Conservation (phyloP, 768 basidiomycete species). For the Crassisporium funariophilum region DNA sequence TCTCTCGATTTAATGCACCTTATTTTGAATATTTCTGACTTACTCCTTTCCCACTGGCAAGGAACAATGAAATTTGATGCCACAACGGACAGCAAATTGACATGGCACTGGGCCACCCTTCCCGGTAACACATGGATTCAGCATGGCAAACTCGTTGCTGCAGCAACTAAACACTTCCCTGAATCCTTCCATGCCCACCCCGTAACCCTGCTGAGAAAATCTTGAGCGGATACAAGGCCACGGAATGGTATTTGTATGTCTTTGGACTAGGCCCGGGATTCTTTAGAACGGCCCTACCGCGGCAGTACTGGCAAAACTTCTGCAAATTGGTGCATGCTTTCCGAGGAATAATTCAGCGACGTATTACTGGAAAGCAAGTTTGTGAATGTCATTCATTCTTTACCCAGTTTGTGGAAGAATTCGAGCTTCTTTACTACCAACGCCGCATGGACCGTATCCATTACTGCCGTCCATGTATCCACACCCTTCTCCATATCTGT, state of each 20-base stretch:
- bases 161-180: constrained; percentile 7
- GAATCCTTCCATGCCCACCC: constrained; percentile 3
- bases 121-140: constrained; percentile 6
- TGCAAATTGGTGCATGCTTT: constrained; percentile 31
- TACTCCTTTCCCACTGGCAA: neutral
- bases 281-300: constrained; percentile 19
- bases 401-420: constrained; percentile 31
- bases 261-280: constrained; percentile 31
- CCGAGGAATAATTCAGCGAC: constrained; percentile 22
- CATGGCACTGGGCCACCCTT: constrained; percentile 15
- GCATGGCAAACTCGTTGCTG: constrained; percentile 10
- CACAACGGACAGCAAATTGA: neutral
- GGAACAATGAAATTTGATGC: neutral
- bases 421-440: constrained; percentile 37
- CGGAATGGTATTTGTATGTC: constrained; percentile 30
- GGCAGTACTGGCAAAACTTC: constrained; percentile 16
- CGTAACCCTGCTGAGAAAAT: constrained; percentile 11
- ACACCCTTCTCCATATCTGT: constrained; percentile 28
- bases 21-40: constrained; percentile 3
- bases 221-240: constrained; percentile 30
- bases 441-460: constrained; percentile 27
- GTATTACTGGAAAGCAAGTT: constrained; percentile 19
- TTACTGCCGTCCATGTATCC: constrained; percentile 29
- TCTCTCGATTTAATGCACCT: constrained; percentile 13
- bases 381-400: constrained; percentile 23